Percentiles rank a stretch among this genome's conserved stretches.
phyloP scores from a whole-genome alignment of 192 early-diverging fungal species.

The Dissophora globulifera region DNA sequence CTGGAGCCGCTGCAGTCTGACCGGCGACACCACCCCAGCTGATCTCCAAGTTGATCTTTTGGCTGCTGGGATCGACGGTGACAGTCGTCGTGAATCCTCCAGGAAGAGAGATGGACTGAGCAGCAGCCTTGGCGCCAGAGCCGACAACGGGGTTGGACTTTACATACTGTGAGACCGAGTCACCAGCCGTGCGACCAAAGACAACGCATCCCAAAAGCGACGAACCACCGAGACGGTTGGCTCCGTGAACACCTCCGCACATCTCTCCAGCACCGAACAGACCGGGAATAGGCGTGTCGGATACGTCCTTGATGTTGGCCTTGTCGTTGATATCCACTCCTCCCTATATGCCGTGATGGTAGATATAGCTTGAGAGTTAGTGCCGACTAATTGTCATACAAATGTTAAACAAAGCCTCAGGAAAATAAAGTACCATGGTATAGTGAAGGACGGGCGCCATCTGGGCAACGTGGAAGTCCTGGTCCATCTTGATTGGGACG shows the following conservation, averaged over 20 bases:
- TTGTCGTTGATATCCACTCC: constrained; percentile 84
- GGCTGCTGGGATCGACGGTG: constrained; percentile 60
- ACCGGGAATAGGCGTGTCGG: constrained; percentile 76
- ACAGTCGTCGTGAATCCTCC: constrained; percentile 73
- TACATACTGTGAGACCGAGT: constrained; percentile 69
- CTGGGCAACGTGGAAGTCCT: constrained; percentile 72
- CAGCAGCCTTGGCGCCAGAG: constrained; percentile 62
- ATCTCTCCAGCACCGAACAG: constrained; percentile 94
- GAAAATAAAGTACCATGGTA: too few relatives aligned
- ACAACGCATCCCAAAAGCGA: constrained; percentile 96
- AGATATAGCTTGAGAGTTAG: constrained; percentile 5
- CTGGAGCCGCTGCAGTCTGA: constrained; percentile 8
- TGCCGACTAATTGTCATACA: too few relatives aligned
- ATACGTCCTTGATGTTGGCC: constrained; percentile 66
- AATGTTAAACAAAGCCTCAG: too few relatives aligned
- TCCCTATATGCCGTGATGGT: constrained; percentile 58
- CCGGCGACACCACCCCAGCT: constrained; percentile 58
- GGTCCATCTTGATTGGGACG: constrained; percentile 62
- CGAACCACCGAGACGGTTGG: constrained; percentile 94
- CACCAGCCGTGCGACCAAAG: constrained; percentile 93
- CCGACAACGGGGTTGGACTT: constrained; percentile 65
- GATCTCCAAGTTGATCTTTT: constrained; percentile 65
- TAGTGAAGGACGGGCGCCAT: constrained; percentile 89
- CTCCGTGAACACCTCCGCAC: constrained; percentile 95
- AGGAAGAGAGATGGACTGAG: constrained; percentile 73